Evolutionary conservation across 2,329 filamentous ascomycete species (phyloP).

Genomic region (Cercospora brassicicola): DNA sequence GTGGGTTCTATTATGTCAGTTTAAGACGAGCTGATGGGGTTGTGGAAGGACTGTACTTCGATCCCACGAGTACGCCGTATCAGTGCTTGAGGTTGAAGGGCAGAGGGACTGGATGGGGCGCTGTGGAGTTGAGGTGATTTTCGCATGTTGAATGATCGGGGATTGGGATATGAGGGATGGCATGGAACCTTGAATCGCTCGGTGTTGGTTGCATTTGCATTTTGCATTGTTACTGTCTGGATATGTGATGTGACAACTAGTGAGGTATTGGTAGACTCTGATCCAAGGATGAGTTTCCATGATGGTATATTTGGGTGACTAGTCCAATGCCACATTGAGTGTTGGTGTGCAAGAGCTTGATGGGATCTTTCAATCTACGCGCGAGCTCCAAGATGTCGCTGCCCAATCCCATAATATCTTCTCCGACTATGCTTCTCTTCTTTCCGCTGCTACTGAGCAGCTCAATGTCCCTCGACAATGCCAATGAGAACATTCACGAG

Average conservation of each 20-base stretch:
- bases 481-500: neutral
- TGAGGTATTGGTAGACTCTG: neutral
- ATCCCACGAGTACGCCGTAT: slow-evolving; percentile 56
- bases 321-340: neutral
- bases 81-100: slow-evolving; percentile 52
- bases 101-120: slow-evolving; percentile 39
- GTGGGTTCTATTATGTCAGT: slow-evolving; percentile 57
- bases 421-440: neutral
- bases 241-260: neutral
- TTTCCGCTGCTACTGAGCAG: neutral
- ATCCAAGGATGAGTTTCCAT: neutral
- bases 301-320: neutral
- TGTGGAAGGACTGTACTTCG: slow-evolving; percentile 56
- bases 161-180: neutral
- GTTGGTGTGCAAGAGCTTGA: too few species aligned
- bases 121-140: slow-evolving; percentile 42
- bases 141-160: neutral
- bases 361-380: neutral
- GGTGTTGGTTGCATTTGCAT: neutral
- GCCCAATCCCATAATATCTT: neutral
- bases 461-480: neutral
- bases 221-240: neutral
- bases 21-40: slow-evolving; percentile 48
- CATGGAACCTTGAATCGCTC: neutral
- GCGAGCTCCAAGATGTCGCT: neutral